A percentile compares a stretch with the other conserved stretches of the same genome.
phyloP scores from a whole-genome alignment of 768 basidiomycete species.

The Lactifluus hygrophoroides region DNA sequence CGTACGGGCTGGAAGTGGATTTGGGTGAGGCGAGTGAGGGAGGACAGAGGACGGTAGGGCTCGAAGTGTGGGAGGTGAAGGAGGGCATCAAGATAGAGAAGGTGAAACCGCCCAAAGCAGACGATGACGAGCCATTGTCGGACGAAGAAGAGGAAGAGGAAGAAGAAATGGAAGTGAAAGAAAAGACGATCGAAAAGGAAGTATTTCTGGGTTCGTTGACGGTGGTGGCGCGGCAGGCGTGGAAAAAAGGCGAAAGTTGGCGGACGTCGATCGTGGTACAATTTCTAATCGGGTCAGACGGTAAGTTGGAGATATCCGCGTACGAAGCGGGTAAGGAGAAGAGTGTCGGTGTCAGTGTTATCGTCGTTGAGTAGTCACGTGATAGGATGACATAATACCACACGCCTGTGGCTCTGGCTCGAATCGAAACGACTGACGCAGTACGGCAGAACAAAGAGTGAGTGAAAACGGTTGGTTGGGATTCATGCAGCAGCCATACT shows the following conservation, averaged over 20 bases:
- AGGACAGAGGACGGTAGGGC: slow-evolving; percentile 39
- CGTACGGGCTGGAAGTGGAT: slow-evolving; percentile 48
- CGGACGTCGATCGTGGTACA: slow-evolving; percentile 44
- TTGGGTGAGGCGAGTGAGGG: slow-evolving; percentile 32
- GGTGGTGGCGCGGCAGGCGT: slow-evolving; percentile 31
- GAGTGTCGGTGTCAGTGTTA: slow-evolving; percentile 23
- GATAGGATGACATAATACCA: slow-evolving; percentile 5
- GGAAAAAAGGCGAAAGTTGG: slow-evolving; percentile 38
- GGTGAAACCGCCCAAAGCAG: slow-evolving; percentile 37
- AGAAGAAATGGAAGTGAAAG: slow-evolving; percentile 55
- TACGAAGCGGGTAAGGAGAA: slow-evolving; percentile 31
- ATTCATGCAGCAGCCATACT: slow-evolving; percentile 5
- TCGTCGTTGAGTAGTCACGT: not conserved
- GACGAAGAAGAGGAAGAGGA: slow-evolving; percentile 58
- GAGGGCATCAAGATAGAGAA: slow-evolving; percentile 61
- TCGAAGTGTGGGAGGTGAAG: slow-evolving; percentile 73
- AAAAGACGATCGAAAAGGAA: slow-evolving; percentile 51
- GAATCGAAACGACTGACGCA: no score
- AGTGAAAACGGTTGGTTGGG: no score
- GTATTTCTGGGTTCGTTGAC: slow-evolving; percentile 34
- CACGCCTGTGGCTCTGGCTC: not conserved
- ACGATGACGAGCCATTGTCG: slow-evolving; percentile 40
- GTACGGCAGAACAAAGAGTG: no score
- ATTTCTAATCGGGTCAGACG: slow-evolving; percentile 29
- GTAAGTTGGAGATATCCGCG: slow-evolving; percentile 32